Evolutionary conservation across 139 green algal species (phyloP), one percentile per base, ranked within the genome.

Genomic region (Chlorella vulgaris): DNA sequence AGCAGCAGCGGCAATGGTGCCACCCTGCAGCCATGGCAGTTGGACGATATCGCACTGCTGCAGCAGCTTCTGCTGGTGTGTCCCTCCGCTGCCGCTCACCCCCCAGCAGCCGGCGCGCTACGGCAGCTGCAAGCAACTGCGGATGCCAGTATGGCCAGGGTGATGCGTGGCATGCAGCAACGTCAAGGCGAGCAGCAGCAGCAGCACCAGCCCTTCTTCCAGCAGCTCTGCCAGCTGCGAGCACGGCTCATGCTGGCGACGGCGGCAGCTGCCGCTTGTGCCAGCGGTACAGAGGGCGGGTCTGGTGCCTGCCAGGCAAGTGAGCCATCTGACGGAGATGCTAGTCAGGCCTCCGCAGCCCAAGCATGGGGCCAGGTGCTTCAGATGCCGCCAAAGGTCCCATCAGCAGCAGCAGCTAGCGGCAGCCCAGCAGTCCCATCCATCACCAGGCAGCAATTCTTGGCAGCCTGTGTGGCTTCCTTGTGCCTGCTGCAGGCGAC

Each of bases 181-280:
- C 55, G 66, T 21, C 7, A 15, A 19, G 28, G 28, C 15, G 58
- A 42, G n/a, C 55, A 43, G 40, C 28, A 39, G 31, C 31, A 58
- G 26, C 58, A 47, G 22, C 31, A 5, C 40, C 61, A 74, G 42
- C 58, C 62, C 28, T 19, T 74, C n/a, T 81, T 81, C 47, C 76
- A 81, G 62, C 62, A 74, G 42, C 42, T 74, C 61, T 81, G 76
- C 76, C 76, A 81, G 76, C 42, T 81, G n/a, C 10, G 76, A 3
- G 76, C 62, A 3, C 29, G 76, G 21, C 40, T 81, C 29, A 66
- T 67, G 76, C 76, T 81, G 29, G 35, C 2, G 3, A 28, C 26
- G 33, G 60, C 75, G 47, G 29, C 24, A 36, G 29, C n/a, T 28
- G 31, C n/a, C 21, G 33, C n/a, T 67, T 2, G 75, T 60, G 50